phyloP scores from a whole-genome alignment of 2,329 filamentous ascomycete genomes.

The Pleomassaria siparia region DNA sequence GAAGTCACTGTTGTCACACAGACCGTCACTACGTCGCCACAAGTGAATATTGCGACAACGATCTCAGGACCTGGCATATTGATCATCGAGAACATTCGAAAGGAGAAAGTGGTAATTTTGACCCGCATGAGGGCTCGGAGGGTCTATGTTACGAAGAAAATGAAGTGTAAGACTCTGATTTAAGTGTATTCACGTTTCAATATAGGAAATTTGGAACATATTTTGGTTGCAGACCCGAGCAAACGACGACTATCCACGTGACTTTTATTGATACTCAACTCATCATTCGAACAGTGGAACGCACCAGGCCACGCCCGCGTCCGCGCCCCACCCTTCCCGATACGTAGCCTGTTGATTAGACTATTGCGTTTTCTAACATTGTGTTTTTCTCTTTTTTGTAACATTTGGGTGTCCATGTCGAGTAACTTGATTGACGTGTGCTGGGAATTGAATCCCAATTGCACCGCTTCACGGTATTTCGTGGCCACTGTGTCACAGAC shows the following conservation, averaged over 20 bases:
- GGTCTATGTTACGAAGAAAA: conserved; percentile 25
- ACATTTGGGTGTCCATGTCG: too few relatives aligned
- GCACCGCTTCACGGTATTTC: not conserved
- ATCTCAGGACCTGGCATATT: conserved; percentile 35
- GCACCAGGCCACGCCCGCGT: too few relatives aligned
- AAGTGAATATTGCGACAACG: conserved; percentile 45
- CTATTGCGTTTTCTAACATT: conserved; percentile 7
- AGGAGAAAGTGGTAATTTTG: conserved; percentile 20
- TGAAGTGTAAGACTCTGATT: conserved; percentile 21
- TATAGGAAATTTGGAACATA: conserved; percentile 2
- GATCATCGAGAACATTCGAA: conserved; percentile 44
- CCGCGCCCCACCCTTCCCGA: too few relatives aligned
- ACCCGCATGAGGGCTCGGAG: too few relatives aligned
- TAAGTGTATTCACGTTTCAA: conserved; percentile 4
- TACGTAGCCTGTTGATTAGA: conserved; percentile 10
- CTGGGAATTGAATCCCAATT: not conserved
- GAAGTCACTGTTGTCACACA: conserved; percentile 42
- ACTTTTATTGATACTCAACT: too few relatives aligned
- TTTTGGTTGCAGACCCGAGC: conserved; percentile 10
- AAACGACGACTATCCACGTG: conserved; percentile 21
- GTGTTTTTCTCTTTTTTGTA: too few relatives aligned
- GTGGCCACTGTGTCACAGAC: not conserved
- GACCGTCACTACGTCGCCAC: conserved; percentile 37
- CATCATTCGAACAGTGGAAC: too few relatives aligned
- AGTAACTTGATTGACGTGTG: not conserved